Base-by-base conservation (phyloP, 768 basidiomycete genomes). In the Psilocybe azurescens region DNA sequence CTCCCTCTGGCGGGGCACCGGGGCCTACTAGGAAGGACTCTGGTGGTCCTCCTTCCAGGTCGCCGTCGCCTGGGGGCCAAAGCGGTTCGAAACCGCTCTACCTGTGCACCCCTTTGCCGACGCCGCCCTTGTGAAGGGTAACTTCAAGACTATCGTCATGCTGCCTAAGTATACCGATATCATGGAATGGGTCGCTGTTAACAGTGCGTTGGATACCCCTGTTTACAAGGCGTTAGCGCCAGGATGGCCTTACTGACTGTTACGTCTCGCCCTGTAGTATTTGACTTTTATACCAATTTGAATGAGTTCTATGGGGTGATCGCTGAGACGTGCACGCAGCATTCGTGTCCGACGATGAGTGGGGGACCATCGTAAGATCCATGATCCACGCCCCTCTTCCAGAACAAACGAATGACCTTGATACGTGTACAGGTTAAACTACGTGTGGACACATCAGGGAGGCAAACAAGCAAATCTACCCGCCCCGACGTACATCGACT, bases 141-240 rank as follows among this genome's bases (percentile, higher is more conserved):
- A 95, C 77, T 98, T 97, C 82, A 98, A 97, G 80, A 97, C 95
- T 3, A 98, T 99, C 69, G 95, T 98, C 60, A 91, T 95, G 77
- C 83, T 95, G 57, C 97, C 97, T 6, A 97, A 97, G 74, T 97
- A 96, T 68, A 90, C 93, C 30, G 94, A 97, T 72, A 89, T 94
- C 60, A 96, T 94, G 84, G 95, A 97, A 73, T 97, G 95, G 95
- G 95, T 97, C 30, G 95, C 95, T 10, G 91, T 95, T 47, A 97
- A 97, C 70, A 86, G 95, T 97, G 69, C 72, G 57, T 52, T 56
- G 39, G 36, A 46, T 47, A 8, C 36, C 50, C 52, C 29, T 41
- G 33, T 44, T 48, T 36, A 49, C 16, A 29, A n/a, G 62, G 18
- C 46, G 48, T 60, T 39, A 16, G 9, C 11, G 24, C 24, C 38